These are phyloP conservation scores for Arctostaphylos glauca DNA, from an alignment of 148 eudicot species.

Conservation along the genomic window DNA sequence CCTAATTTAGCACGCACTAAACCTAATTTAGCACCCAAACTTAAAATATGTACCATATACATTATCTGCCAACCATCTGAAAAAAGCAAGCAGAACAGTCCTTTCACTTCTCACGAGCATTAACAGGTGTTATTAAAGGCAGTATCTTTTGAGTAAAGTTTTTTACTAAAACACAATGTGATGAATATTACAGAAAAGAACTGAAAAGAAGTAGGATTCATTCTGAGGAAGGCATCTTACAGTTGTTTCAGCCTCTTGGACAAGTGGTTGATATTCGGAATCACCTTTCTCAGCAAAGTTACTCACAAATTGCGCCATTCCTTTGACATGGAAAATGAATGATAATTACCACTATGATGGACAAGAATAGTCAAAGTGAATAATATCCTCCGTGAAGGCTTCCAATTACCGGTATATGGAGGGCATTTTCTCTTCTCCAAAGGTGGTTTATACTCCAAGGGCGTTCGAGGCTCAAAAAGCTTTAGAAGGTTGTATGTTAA, in stretches of 20 bases:
- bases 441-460: slow-evolving; percentile 82
- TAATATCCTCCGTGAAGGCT: background rate
- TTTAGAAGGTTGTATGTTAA: slow-evolving; percentile 72
- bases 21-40: too few species aligned
- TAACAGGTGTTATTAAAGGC: too few species aligned
- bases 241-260: slow-evolving; percentile 68
- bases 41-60: too few species aligned
- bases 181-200: too few species aligned
- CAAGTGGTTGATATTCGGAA: slow-evolving; percentile 85
- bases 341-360: background rate
- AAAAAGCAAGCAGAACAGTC: background rate
- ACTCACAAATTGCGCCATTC: slow-evolving; percentile 85
- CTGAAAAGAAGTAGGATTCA: background rate
- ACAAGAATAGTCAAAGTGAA: background rate
- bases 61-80: background rate
- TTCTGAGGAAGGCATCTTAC: slow-evolving; percentile 38
- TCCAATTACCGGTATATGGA: slow-evolving; percentile 61
- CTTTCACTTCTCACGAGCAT: too few species aligned
- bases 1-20: background rate
- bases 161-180: too few species aligned
- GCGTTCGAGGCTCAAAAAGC: slow-evolving; percentile 91
- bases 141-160: too few species aligned
- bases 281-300: slow-evolving; percentile 82
- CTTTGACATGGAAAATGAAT: slow-evolving; percentile 25
- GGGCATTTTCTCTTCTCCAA: slow-evolving; percentile 91